Evolutionary conservation across 1,284 basidiomycete species (phyloP), one percentile per base, ranked within the genome.

Genomic region (Puccinia horiana): DNA sequence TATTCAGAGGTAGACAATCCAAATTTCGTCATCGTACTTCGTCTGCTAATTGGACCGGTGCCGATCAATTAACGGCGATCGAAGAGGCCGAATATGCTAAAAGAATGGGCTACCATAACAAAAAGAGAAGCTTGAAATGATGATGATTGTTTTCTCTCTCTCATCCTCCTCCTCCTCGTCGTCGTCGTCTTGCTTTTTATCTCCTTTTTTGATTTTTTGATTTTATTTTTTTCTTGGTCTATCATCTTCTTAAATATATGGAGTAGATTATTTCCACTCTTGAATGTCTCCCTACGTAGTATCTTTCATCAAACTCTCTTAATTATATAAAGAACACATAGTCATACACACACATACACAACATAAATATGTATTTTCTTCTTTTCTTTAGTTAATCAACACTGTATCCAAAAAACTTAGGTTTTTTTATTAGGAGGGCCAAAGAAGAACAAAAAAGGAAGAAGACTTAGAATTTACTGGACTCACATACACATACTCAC

Each of bases 11-110:
- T 23, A 58, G 80, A 54, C 49, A 58, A 23, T 82, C 80, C 5
- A 88, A 89, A 72, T 96, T 97, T 89, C 90, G 94, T 83, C 92
- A 93, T 18, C 90, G 95, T 77, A 94, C 94, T 9, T 95, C 93
- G 85, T 95, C 94, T 26, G 96, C 95, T 61, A 96, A 96, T 87
- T 98, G 95, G 95, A 90, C 91, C 23, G 94, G 93, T 23, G 88
- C 92, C 20, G 95, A 98, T 88, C 90, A 91, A 49, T 88, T 98
- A 84, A 95, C 94, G 9, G 87, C 89, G 52, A 91, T 92, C 83
- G 95, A 98, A 87, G 91, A 95, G 88, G 88, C 89, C 82, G 93
- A 94, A 84, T 98, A 97, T 86, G 93, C 92, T 2, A 90, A 90
- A 85, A 89, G 93, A 83, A 98, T 98, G 95, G 95, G 95, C 4